Evolutionary conservation across 495 filamentous ascomycete genomes (phyloP).

Genomic region (Xylaria curta): DNA sequence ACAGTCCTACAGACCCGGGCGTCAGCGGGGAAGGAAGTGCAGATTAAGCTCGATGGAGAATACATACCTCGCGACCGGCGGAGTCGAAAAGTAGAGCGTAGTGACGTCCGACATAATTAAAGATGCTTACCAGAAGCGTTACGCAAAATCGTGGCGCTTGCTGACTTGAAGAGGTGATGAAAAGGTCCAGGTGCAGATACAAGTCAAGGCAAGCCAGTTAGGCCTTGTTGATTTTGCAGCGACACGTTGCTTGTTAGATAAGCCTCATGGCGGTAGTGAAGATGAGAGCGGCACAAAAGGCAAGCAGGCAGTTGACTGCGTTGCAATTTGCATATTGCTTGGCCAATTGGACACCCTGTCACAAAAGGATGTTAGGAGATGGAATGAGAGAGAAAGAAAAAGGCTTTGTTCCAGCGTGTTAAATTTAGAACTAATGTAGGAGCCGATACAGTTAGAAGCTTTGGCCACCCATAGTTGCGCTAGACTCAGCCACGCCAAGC

Average conservation of each 20-base stretch:
- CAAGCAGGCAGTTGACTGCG: slow-evolving; percentile 32
- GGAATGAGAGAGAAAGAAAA: slow-evolving; percentile 24
- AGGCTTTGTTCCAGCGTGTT: slow-evolving; percentile 5
- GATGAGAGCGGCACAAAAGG: slow-evolving; percentile 34
- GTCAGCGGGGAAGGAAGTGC: neutral
- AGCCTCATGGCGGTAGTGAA: slow-evolving; percentile 35
- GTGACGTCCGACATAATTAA: slow-evolving; percentile 38
- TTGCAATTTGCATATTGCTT: slow-evolving; percentile 39
- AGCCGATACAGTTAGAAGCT: neutral
- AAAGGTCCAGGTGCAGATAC: neutral
- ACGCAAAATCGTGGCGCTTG: neutral
- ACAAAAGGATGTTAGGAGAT: slow-evolving; percentile 13
- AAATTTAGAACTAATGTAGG: neutral
- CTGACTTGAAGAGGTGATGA: neutral
- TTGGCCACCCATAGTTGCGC: neutral
- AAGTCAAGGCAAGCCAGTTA: neutral
- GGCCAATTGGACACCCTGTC: slow-evolving; percentile 36
- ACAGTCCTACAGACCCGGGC: slow-evolving; percentile 63
- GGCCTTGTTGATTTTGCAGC: neutral
- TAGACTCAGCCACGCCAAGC: slow-evolving; percentile 2
- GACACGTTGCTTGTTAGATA: slow-evolving; percentile 23
- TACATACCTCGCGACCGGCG: slow-evolving; percentile 42
- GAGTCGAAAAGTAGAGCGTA: slow-evolving; percentile 36
- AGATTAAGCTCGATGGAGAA: neutral
- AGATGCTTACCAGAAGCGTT: neutral